These are phyloP conservation scores for Luffa aegyptiaca DNA, from an alignment of 306 rosid species.

Conservation along the genomic window DNA sequence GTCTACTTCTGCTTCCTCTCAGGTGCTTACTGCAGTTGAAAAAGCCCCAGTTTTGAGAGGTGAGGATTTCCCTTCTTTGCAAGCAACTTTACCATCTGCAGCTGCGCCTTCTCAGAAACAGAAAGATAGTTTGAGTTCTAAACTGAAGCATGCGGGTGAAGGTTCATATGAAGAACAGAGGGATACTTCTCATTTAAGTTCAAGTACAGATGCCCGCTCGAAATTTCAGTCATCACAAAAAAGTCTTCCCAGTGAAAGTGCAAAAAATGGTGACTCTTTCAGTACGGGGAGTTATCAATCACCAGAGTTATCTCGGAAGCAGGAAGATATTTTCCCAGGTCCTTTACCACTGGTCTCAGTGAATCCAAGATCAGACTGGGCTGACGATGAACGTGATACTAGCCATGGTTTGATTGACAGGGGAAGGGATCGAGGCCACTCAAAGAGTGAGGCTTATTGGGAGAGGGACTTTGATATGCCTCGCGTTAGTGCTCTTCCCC, in stretches of 20 bases:
- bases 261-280: constrained; percentile 21
- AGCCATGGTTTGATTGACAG: constrained; percentile 51
- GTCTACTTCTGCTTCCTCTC: constrained; percentile 13
- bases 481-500: constrained; percentile 50
- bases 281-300: constrained; percentile 26
- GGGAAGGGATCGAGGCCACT: constrained; percentile 53
- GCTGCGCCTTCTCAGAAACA: constrained; percentile 44
- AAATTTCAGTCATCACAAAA: constrained; percentile 25
- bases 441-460: constrained; percentile 62
- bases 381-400: constrained; percentile 97
- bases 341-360: constrained; percentile 64
- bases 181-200: constrained; percentile 20
- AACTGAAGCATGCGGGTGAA: constrained; percentile 31
- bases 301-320: constrained; percentile 30
- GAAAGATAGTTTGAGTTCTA: constrained; percentile 46
- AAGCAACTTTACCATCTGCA: constrained; percentile 57
- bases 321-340: constrained; percentile 61
- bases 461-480: constrained; percentile 79
- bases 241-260: constrained; percentile 21
- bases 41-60: constrained; percentile 62
- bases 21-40: constrained; percentile 20
- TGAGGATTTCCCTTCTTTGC: constrained; percentile 88
- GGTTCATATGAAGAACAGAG: constrained; percentile 33
- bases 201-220: constrained; percentile 26
- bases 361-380: constrained; percentile 88